A percentile compares a stretch with the other conserved stretches of the same genome.
These are phyloP conservation scores for Cinnamomum chago DNA, from an alignment of 164 flowering plant species.

Conservation along the genomic window DNA sequence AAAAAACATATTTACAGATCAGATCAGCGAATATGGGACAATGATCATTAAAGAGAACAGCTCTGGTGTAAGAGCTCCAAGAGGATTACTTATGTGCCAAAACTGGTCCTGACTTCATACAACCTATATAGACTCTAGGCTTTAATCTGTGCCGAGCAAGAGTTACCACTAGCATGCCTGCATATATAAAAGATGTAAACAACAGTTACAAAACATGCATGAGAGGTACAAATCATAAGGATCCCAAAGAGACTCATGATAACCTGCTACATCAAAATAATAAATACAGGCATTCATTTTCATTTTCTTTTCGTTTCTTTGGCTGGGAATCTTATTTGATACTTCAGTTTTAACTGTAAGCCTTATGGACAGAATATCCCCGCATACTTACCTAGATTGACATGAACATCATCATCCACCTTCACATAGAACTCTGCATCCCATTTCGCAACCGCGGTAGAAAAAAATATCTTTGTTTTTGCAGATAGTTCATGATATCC, in stretches of 20 bases:
- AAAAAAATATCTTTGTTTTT: conserved; percentile 83
- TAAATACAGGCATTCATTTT: too few species aligned
- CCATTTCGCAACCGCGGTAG: conserved; percentile 91
- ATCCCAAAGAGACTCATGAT: background rate
- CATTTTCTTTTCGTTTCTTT: too few species aligned
- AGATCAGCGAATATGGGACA: background rate
- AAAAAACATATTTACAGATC: conserved; percentile 5
- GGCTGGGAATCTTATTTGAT: background rate
- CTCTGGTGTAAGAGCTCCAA: background rate
- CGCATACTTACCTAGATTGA: conserved; percentile 64
- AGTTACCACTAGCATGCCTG: conserved; percentile 77
- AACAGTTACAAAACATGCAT: background rate
- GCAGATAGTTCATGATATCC: conserved; percentile 96
- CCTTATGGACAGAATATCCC: background rate
- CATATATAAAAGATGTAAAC: conserved; percentile 7
- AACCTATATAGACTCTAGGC: conserved; percentile 86
- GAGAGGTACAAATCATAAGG: background rate
- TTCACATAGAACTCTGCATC: conserved; percentile 93
- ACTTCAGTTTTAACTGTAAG: too few species aligned
- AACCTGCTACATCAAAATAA: too few species aligned
- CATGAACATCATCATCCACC: conserved; percentile 98
- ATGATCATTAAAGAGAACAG: background rate
- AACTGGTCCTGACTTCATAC: conserved; percentile 99
- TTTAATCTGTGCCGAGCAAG: conserved; percentile 81
- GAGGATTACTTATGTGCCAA: conserved; percentile 67